Percentiles rank a stretch among this genome's conserved stretches.
Evolutionary conservation across 2,329 filamentous ascomycete species (phyloP).

Genomic region (Plenodomus tracheiphilus): DNA sequence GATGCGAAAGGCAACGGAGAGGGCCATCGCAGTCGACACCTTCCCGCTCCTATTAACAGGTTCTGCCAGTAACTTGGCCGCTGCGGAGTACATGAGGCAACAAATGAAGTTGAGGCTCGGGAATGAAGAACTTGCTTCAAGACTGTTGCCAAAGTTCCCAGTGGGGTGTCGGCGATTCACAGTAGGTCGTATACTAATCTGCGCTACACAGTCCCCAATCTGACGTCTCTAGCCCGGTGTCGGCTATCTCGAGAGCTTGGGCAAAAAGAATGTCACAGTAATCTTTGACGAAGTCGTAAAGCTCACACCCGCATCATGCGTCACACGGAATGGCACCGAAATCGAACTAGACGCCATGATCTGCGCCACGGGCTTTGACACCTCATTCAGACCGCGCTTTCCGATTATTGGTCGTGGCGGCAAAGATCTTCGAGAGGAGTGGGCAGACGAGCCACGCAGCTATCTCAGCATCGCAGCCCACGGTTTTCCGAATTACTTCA

Average conservation of each 20-base stretch:
- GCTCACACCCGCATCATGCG: conserved; percentile 45
- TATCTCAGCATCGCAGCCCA: conserved; percentile 54
- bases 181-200: too few relatives aligned
- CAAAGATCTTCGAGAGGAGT: conserved; percentile 50
- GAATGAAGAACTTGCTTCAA: conserved; percentile 33
- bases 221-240: conserved; percentile 37
- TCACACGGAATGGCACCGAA: conserved; percentile 38
- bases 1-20: conserved; percentile 52
- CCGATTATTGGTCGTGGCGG: conserved; percentile 47
- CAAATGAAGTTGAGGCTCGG: conserved; percentile 48
- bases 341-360: conserved; percentile 43
- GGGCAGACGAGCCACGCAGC: conserved; percentile 45
- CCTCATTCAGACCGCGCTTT: conserved; percentile 51
- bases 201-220: too few relatives aligned
- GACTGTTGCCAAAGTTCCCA: conserved; percentile 41
- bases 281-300: conserved; percentile 45
- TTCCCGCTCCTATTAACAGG: conserved; percentile 54
- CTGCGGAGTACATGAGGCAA: conserved; percentile 50
- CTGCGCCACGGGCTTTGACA: conserved; percentile 45
- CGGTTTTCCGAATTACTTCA: conserved; percentile 53
- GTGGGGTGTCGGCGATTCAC: conserved; percentile 50
- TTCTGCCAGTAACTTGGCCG: conserved; percentile 46
- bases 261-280: conserved; percentile 47
- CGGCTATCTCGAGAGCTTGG: conserved; percentile 49
- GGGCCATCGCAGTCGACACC: conserved; percentile 49